Conservation (phyloP, 768 basidiomycete species). For the Rossbeevera mucosa region DNA sequence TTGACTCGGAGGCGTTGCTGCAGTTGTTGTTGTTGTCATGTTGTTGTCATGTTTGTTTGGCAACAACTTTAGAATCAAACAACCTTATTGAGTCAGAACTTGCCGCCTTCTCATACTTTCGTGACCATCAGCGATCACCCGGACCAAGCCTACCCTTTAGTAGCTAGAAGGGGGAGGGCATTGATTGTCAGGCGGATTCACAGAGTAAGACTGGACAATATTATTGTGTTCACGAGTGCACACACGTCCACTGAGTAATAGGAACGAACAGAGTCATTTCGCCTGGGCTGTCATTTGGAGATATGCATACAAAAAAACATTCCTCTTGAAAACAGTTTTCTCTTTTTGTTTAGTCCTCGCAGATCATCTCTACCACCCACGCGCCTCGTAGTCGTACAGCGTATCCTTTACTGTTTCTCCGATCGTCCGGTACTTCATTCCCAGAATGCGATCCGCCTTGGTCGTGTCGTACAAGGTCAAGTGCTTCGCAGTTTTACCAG, state of each 20-base stretch:
- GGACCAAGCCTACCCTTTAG: too few species aligned
- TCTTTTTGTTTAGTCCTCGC: neutral
- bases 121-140: too few species aligned
- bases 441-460: neutral
- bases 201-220: too few species aligned
- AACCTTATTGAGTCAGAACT: too few species aligned
- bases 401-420: neutral
- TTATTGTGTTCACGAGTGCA: too few species aligned
- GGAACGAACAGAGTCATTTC: too few species aligned
- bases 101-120: too few species aligned
- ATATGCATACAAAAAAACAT: neutral
- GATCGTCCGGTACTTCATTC: neutral
- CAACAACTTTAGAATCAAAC: constrained; percentile 20
- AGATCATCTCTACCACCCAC: neutral
- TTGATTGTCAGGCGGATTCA: too few species aligned
- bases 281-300: neutral
- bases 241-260: too few species aligned
- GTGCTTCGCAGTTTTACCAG: neutral
- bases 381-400: neutral
- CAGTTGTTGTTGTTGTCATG: too few species aligned
- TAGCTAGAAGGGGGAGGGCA: too few species aligned
- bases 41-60: constrained; percentile 21
- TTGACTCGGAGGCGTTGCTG: too few species aligned
- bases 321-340: neutral
- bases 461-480: neutral